Evolutionary conservation across 768 basidiomycete species (phyloP).

Genomic region (Lactarius indigo): DNA sequence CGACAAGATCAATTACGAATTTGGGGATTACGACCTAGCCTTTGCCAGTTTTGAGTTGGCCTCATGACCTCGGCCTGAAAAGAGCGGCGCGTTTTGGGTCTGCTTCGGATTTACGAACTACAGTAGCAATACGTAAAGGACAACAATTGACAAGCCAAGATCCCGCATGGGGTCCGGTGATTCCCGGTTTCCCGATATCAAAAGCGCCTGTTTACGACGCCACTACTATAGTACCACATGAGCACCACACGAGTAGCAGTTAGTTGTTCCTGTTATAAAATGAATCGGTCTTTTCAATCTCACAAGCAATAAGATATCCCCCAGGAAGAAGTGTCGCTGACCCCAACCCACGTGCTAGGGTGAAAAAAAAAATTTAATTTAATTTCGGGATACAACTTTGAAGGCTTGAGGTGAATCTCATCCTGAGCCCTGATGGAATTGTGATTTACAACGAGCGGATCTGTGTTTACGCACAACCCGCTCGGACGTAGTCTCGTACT

Average conservation of each 20-base stretch:
- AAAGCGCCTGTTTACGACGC: conserved; percentile 2
- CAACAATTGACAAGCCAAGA: not conserved
- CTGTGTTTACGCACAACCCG: not conserved
- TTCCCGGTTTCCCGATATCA: conserved; percentile 2
- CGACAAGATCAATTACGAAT: conserved; percentile 98
- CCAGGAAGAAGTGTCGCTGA: not conserved
- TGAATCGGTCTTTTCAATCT: not conserved
- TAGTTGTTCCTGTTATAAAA: not conserved
- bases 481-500: not conserved
- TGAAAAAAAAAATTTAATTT: too few species aligned
- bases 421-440: not conserved
- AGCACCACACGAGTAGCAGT: not conserved
- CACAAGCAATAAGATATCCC: not conserved
- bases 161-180: conserved; percentile 5
- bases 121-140: conserved; percentile 2
- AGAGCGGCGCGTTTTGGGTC: conserved; percentile 5
- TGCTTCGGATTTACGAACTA: not conserved
- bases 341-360: not conserved
- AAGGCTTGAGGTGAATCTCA: not conserved
- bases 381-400: too few species aligned
- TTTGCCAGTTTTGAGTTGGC: conserved; percentile 80
- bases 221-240: conserved; percentile 7
- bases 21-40: conserved; percentile 87
- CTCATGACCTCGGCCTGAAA: conserved; percentile 22
- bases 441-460: not conserved